A percentile compares a stretch with the other conserved stretches of the same genome.
These are phyloP conservation scores for Diaporthe sp. DNA, from an alignment of 2,329 filamentous ascomycete species.

Conservation along the genomic window DNA sequence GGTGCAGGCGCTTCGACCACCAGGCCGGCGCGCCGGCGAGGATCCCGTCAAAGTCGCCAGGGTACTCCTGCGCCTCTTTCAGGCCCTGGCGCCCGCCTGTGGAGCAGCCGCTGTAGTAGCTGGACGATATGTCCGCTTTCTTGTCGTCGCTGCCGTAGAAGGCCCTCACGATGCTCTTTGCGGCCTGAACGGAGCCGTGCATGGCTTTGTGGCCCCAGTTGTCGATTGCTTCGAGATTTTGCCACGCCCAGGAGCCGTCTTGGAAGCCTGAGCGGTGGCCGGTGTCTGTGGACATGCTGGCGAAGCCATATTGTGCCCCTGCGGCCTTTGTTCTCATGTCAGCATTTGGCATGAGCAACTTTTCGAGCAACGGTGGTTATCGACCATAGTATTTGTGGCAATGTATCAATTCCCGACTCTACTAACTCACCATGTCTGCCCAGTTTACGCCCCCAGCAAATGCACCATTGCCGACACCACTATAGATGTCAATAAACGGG, in stretches of 20 bases:
- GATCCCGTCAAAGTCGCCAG: conserved; percentile 70
- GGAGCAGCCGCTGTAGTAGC: conserved; percentile 71
- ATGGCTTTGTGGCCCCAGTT: conserved; percentile 54
- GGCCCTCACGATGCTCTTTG: conserved; percentile 60
- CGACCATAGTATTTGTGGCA: too few relatives aligned
- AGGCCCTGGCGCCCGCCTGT: conserved; percentile 71
- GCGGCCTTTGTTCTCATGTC: conserved; percentile 5
- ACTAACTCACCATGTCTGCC: conserved; percentile 41
- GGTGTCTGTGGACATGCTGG: conserved; percentile 56
- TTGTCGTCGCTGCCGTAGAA: conserved; percentile 57
- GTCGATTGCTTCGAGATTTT: background rate
- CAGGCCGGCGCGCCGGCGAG: conserved; percentile 61
- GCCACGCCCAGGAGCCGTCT: conserved; percentile 52
- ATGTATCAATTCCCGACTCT: background rate
- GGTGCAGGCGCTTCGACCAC: conserved; percentile 52
- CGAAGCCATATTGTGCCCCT: conserved; percentile 52
- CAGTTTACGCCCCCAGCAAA: conserved; percentile 49
- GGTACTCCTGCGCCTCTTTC: conserved; percentile 65
- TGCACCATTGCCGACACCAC: conserved; percentile 45
- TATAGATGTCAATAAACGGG: background rate
- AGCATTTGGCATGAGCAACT: background rate
- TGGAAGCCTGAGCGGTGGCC: conserved; percentile 50
- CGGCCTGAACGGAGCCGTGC: conserved; percentile 62
- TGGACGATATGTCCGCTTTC: conserved; percentile 33
- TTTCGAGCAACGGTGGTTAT: too few relatives aligned